phyloP scores from a whole-genome alignment of 129 eudicot species.

The Tanacetum coccineum region DNA sequence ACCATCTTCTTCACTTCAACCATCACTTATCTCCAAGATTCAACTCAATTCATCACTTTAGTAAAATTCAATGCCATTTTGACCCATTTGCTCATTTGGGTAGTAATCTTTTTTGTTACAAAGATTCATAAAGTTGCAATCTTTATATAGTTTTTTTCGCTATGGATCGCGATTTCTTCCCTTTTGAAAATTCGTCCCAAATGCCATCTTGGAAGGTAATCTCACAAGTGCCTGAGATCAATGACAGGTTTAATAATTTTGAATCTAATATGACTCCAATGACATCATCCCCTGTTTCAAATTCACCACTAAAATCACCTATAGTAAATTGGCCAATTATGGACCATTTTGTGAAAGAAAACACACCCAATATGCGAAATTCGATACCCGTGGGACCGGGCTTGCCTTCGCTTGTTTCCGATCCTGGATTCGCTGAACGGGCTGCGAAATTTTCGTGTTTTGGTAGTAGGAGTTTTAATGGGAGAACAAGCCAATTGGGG shows the following conservation, averaged over 20 bases:
- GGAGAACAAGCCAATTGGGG: constrained; percentile 47
- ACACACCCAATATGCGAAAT: constrained; percentile 36
- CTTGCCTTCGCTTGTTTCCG: constrained; percentile 52
- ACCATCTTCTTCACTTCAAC: constrained; percentile 19
- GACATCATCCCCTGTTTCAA: constrained; percentile 54
- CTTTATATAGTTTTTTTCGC: constrained; percentile 3
- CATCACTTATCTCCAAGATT: constrained; percentile 3
- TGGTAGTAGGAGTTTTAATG: constrained; percentile 82
- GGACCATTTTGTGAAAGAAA: constrained; percentile 41
- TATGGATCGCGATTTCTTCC: constrained; percentile 69
- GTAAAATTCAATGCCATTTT: constrained; percentile 15
- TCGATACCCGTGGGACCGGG: constrained; percentile 31
- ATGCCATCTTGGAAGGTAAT: constrained; percentile 39
- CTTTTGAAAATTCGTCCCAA: constrained; percentile 34
- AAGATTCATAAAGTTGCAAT: constrained; percentile 18
- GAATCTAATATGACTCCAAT: constrained; percentile 60
- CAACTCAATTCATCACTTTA: neutral
- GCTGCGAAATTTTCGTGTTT: constrained; percentile 93
- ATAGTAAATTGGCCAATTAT: constrained; percentile 36
- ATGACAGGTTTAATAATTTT: constrained; percentile 38
- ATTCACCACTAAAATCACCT: constrained; percentile 43
- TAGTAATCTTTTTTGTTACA: neutral
- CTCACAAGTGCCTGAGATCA: constrained; percentile 34
- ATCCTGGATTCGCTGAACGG: constrained; percentile 88
- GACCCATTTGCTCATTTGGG: constrained; percentile 27